phyloP scores from a whole-genome alignment of 2,329 filamentous ascomycete genomes.

The Aspergillus latus region DNA sequence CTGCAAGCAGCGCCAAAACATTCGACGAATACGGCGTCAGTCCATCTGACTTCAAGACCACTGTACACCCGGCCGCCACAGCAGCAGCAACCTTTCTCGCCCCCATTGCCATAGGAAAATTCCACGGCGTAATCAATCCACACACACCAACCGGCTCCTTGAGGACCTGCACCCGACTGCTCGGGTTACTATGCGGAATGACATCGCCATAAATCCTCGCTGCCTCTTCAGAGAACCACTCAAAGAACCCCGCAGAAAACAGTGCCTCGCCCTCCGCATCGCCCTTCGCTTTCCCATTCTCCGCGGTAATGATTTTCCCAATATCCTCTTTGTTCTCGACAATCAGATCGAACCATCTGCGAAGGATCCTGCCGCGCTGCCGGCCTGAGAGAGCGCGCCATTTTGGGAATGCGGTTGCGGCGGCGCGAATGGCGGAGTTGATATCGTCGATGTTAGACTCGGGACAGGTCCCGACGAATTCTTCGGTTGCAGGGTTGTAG shows the following conservation, averaged over 20 bases:
- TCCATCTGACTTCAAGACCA: conserved; percentile 82
- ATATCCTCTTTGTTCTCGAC: conserved; percentile 62
- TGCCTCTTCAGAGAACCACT: conserved; percentile 62
- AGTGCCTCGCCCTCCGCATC: conserved; percentile 51
- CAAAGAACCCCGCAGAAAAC: conserved; percentile 53
- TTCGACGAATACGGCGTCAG: conserved; percentile 87
- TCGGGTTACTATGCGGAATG: conserved; percentile 55
- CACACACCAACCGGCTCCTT: conserved; percentile 62
- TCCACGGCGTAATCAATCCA: conserved; percentile 65
- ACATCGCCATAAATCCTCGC: conserved; percentile 56
- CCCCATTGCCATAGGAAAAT: conserved; percentile 55
- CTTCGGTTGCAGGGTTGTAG: conserved; percentile 69
- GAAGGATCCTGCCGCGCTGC: conserved; percentile 57
- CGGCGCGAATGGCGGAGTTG: conserved; percentile 73
- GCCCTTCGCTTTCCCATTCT: conserved; percentile 59
- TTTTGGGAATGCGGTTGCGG: conserved; percentile 62
- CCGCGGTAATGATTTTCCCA: conserved; percentile 55
- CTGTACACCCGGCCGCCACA: conserved; percentile 84
- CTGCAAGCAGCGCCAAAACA: conserved; percentile 76
- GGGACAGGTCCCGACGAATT: conserved; percentile 73
- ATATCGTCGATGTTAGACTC: conserved; percentile 75
- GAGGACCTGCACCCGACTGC: conserved; percentile 40
- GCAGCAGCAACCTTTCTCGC: conserved; percentile 52
- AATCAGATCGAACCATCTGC: conserved; percentile 64
- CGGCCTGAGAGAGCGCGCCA: conserved; percentile 60